Base-by-base conservation (phyloP, 2,329 filamentous ascomycete genomes). In the Diaporthe ampelina region DNA sequence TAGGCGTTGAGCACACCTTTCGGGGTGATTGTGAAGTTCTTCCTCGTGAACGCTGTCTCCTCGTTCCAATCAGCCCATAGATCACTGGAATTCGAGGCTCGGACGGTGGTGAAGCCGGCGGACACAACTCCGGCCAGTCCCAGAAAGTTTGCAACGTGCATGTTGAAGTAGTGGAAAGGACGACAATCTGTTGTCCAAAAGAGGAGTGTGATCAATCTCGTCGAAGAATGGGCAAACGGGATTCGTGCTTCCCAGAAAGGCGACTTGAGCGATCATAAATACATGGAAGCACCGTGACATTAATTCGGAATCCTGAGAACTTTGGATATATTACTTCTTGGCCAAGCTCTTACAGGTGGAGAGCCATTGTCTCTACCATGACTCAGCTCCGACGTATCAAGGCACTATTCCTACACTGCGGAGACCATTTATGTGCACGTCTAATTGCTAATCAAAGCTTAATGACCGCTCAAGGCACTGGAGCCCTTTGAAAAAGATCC, bases 361-460 rank as follows among this genome's bases (percentile, higher is more conserved):
- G 37, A 21, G 24, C 2, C 40, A 21, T 24, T 21, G 19, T 29
- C 58, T 13, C 37, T 43, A 21, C 9, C 57, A 19, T 59, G 57
- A 59, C 35, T 59, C 57, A 40, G 57, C 57, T 21, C 40, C 37
- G 13, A 21, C 21, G 15, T 59, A 40, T 17, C 21, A 3, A 5
- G 0, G 37, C 6, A n/a, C 24, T 63, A 45, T 29, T 63, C 58
- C 15, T 6, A 29, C 8, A 13, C 37, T 29, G 37, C 58, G 58
- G 58, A 9, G n/a, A 61, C 35, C 15, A 45, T 21, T 43, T 61
- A 21, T 61, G 13, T 63, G 37, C 43, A 4, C 24, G 15, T 63
- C 37, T 29, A 29, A 45, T 45, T 63, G 35, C 37, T 45, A 45
- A 63, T 63, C 19, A 63, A 63, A 63, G 58, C 58, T 63, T 45